Conservation (phyloP, 257 asterid species). For the Scutellaria galericulata region DNA sequence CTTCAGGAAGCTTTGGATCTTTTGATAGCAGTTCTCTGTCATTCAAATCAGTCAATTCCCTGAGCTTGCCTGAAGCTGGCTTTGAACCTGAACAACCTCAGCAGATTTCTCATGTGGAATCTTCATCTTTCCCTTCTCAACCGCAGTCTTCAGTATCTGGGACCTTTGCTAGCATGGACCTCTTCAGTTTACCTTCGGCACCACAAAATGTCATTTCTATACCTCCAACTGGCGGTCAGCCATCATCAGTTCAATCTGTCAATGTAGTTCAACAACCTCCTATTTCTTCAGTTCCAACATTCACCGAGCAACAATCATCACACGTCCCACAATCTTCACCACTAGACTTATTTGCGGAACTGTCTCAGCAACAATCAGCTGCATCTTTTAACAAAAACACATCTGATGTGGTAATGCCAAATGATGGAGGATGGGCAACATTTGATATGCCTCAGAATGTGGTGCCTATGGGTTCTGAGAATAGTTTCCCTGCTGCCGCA, state of each 20-base stretch:
- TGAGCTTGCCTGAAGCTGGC: constrained; percentile 40
- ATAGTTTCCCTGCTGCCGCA: constrained; percentile 39
- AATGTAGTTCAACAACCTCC: constrained; percentile 52
- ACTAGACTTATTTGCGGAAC: constrained; percentile 52
- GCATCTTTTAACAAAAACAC: constrained; percentile 39
- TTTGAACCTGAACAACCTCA: constrained; percentile 48
- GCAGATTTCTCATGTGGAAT: constrained; percentile 40
- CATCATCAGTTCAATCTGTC: constrained; percentile 44
- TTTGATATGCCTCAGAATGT: constrained; percentile 49
- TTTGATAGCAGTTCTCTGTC: constrained; percentile 58
- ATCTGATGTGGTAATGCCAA: constrained; percentile 34
- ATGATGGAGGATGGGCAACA: constrained; percentile 55
- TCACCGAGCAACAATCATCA: constrained; percentile 48
- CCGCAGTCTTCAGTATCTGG: constrained; percentile 37
- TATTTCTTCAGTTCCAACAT: constrained; percentile 44
- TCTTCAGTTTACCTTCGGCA: constrained; percentile 52
- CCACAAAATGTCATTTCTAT: constrained; percentile 45
- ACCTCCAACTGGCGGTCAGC: constrained; percentile 41
- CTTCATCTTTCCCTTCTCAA: constrained; percentile 46
- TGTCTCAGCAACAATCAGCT: constrained; percentile 49
- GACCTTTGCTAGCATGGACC: constrained; percentile 52
- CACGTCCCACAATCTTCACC: constrained; percentile 46
- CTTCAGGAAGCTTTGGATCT: constrained; percentile 72
- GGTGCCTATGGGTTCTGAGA: constrained; percentile 43
- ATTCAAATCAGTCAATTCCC: constrained; percentile 48